Conservation (phyloP, 441 rosid species). For the Arabidopsis lyrata region DNA sequence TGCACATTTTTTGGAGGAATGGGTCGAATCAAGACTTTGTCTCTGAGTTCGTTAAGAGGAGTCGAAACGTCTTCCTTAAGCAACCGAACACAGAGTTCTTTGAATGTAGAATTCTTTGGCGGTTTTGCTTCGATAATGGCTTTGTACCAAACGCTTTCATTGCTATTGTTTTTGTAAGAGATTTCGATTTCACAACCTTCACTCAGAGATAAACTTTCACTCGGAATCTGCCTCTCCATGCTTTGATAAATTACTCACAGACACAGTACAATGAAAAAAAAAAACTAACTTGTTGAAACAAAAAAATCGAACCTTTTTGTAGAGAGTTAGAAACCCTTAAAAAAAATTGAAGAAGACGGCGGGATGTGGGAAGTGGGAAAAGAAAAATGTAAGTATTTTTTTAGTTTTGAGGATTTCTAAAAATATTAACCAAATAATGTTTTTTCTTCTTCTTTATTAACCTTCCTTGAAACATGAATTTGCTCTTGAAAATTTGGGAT, state of each 20-base stretch:
- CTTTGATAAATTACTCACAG: background rate
- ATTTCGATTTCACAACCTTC: constrained; percentile 49
- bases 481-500: no score
- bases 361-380: background rate
- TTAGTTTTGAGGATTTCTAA: background rate
- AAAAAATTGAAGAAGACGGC: background rate
- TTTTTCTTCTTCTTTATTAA: no score
- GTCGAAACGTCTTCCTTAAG: constrained; percentile 45
- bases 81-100: constrained; percentile 38
- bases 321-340: background rate
- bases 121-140: constrained; percentile 45
- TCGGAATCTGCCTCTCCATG: background rate
- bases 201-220: background rate
- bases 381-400: background rate
- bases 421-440: background rate
- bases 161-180: constrained; percentile 24
- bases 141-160: constrained; percentile 46
- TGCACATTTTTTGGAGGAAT: constrained; percentile 40
- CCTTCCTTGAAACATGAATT: no score
- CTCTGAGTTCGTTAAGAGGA: constrained; percentile 41
- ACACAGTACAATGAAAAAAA: background rate
- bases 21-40: constrained; percentile 47
- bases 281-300: no score
- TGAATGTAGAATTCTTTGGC: constrained; percentile 34
- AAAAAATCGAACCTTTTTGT: background rate